Base-by-base conservation (phyloP, 2,329 filamentous ascomycete species). In the Aspergillus udagawae region DNA sequence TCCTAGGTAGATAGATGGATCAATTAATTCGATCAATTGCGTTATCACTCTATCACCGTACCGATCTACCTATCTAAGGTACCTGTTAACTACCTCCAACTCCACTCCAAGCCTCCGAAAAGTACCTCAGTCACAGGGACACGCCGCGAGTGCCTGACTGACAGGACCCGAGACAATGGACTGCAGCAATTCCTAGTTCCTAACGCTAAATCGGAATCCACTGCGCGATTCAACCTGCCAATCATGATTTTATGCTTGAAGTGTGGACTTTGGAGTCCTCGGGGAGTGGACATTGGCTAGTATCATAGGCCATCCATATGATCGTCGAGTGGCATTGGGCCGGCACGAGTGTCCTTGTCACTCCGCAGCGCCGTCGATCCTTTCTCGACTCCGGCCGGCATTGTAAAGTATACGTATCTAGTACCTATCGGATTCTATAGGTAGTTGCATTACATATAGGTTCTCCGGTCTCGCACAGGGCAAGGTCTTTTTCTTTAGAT, bases 101-200 rank as follows among this genome's bases (percentile, higher is more conserved):
- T 61, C 60, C 55, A 59, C 51, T 55, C 41, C 52, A 47, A 55
- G 48, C 49, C 21, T 44, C 54, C 32, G 32, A 38, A 38, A 38
- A 38, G 32, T 38, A 29, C 28, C 28, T 29, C 28, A 38, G 14
- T 38, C 14, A 38, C 32, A 14, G 32, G 32, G 5, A n/a, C 5
- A 38, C 32, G 14, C 6, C 5, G 32, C 5, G 28, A 35, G 32
- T 35, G 14, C 27, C 55, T 58, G 57, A 57, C 55, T 64, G 63
- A 65, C 60, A 64, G 62, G 62, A 63, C 63, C 63, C 63, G 59
- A 64, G 62, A 61, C 63, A 62, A 59, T 63, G 63, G 63, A 55
- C 57, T 53, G 38, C 32, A 25, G 21, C 20, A 14, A 60, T 63
- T 54, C 60, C 60, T 38, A 7, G 32, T 38, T 59, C 48, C 56